Evolutionary conservation across 1,139 yeast genomes (phyloP), one percentile per base, ranked within the genome.

Genomic region (Suhomyces taliae): DNA sequence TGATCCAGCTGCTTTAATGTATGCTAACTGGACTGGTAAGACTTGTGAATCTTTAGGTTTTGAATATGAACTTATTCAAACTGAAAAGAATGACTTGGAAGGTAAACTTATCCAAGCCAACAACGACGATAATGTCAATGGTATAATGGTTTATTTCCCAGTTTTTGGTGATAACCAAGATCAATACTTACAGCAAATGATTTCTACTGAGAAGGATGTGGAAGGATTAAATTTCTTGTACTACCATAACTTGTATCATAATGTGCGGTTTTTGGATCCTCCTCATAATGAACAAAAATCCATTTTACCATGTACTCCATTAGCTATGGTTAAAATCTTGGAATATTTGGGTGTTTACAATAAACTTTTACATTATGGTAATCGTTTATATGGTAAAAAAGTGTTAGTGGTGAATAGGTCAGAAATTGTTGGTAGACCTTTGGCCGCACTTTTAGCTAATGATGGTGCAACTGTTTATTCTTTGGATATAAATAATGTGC

Each of bases 131-230:
- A 58, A 66, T 1, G 90, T 93, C 34, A 86, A 90, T 62, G 99
- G 99, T 29, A 93, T 93, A 55, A 90, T 93, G 90, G 93, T 93
- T n/a, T 93, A 93, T 67, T 93, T 91, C 79, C 99, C 99, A 0
- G 98, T 93, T 4, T 93, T 90, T 69, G 97, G 97, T 2, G 90
- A 89, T 62, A 81, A 88, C 52, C 99, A 93, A 69, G 99, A 93
- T 65, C 96, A 88, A 66, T 93, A 95, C 65, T 70, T 93, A 48
- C 98, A 93, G 69, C 98, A 93, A 69, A 86, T 90, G 52, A 90
- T 93, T 10, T 73, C 87, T 19, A 74, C 86, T 32, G 91, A 89
- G 53, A 93, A 93, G 66, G 99, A 93, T 60, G 98, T 95, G 26
- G 99, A 93, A 68, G 99, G 99, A 2, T 75, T 93, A 58, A 90